Conservation (phyloP, 768 basidiomycete species). For the Ephemerocybe angulata region DNA sequence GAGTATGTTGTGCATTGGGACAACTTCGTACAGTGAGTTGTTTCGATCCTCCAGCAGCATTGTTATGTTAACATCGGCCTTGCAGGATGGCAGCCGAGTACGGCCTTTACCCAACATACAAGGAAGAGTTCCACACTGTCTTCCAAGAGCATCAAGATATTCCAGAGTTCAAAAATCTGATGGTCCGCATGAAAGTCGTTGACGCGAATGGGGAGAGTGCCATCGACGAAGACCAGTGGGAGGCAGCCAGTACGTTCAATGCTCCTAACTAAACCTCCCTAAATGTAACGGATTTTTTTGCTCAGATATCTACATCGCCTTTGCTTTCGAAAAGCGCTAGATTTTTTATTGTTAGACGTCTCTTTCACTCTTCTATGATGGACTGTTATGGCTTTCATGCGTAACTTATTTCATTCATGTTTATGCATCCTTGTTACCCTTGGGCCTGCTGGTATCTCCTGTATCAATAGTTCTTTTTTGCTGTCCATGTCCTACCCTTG, state of each 20-base stretch:
- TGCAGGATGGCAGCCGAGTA: conserved; percentile 81
- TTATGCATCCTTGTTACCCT: too few species aligned
- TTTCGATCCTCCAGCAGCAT: not conserved
- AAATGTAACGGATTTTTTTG: too few species aligned
- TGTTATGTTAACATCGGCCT: not conserved
- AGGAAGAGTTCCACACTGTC: conserved; percentile 86
- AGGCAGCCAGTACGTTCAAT: conserved; percentile 93
- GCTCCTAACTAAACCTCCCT: too few species aligned
- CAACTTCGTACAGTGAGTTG: conserved; percentile 81
- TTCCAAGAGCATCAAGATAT: conserved; percentile 74
- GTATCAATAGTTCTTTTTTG: too few species aligned
- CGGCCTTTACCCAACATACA: conserved; percentile 68
- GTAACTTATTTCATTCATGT: too few species aligned
- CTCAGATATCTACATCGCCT: too few species aligned
- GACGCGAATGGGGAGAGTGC: conserved; percentile 81
- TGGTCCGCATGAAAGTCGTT: conserved; percentile 90
- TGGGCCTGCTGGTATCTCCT: too few species aligned
- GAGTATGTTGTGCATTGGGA: conserved; percentile 98
- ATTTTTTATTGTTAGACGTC: too few species aligned
- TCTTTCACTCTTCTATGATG: too few species aligned
- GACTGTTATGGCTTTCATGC: too few species aligned
- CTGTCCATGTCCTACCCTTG: too few species aligned
- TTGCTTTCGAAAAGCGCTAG: too few species aligned
- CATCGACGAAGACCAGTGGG: conserved; percentile 97
- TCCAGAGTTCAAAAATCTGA: conserved; percentile 72